Evolutionary conservation across 495 filamentous ascomycete species (phyloP), one percentile per base, ranked within the genome.

Genomic region (Bryoglossum gracile): DNA sequence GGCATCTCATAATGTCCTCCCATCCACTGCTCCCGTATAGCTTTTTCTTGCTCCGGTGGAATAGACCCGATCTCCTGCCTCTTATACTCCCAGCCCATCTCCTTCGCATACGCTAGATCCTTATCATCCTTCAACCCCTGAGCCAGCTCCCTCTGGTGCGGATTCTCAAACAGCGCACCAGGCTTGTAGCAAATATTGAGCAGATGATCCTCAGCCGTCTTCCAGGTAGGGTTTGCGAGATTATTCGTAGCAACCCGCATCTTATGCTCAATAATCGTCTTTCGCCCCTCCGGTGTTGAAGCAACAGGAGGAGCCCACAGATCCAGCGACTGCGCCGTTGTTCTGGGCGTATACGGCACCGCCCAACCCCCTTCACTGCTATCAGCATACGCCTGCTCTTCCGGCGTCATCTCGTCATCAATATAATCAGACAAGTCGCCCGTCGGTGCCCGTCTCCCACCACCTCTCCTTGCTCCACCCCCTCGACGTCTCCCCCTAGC

Each of bases 1-100:
- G 64, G 54, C 0, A 50, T 56, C 16, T 62, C 53, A 54, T 77
- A 73, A 34, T 62, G 61, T 26, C 73, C 73, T 17, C 61, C 57
- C 43, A 75, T 42, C 23, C 60, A 59, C 36, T 59, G 47, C 35
- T 74, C 66, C 6, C 70, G 19, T 9, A 75, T 60, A 4, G 58
- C 61, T 26, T 55, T 60, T 5, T 37, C 40, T 22, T 55, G 48
- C 37, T 52, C 35, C 8, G 34, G 30, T 11, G 57, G 52, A 1
- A 64, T 43, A 41, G 46, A 46, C 21, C 42, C 56, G 18, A 51
- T 21, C 16, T 50, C 22, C 19, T 57, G 46, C 13, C 22, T 17
- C 4, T 42, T 24, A 9, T n/a, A 33, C 18, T 37, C 16, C 11
- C 21, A 5, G n/a, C 35, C 8, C 8, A 17, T 17, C 18, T 2